Percentiles rank a stretch among this genome's conserved stretches.
Conservation (phyloP, 2,329 filamentous ascomycete species). For the Didymella glomerata region DNA sequence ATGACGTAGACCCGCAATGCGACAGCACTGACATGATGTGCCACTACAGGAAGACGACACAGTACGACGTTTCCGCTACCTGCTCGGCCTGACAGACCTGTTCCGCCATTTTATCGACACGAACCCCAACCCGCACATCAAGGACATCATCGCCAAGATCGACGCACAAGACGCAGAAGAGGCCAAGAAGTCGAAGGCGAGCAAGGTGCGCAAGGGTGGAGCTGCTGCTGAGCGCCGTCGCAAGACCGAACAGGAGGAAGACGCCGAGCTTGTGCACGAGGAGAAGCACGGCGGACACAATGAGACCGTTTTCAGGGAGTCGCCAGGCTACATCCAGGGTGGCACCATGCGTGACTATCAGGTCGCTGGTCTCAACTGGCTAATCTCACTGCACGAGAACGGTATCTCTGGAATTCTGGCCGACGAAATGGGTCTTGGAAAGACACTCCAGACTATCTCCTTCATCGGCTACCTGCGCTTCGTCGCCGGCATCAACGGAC, state of each 20-base stretch:
- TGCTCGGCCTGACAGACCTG: constrained; percentile 92
- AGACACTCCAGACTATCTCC: constrained; percentile 96
- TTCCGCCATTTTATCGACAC: constrained; percentile 99
- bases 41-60: constrained; percentile 83
- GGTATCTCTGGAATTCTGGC: constrained; percentile 98
- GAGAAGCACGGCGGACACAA: constrained; percentile 87
- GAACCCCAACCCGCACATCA: constrained; percentile 93
- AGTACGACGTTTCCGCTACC: constrained; percentile 90
- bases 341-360: constrained; percentile 97
- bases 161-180: constrained; percentile 87
- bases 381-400: constrained; percentile 97
- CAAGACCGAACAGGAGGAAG: constrained; percentile 96
- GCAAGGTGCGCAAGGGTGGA: constrained; percentile 80
- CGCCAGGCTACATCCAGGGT: constrained; percentile 84
- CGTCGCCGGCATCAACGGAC: constrained; percentile 86
- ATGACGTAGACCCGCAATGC: constrained; percentile 2
- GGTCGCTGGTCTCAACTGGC: constrained; percentile 93
- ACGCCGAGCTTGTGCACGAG: constrained; percentile 85
- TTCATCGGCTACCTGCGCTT: constrained; percentile 95
- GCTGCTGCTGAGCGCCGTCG: constrained; percentile 79
- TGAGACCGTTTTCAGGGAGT: constrained; percentile 86
- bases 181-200: constrained; percentile 74
- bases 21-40: constrained; percentile 22
- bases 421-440: constrained; percentile 98
- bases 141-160: constrained; percentile 92